Base-by-base conservation (phyloP, 305 asterid genomes). In the Salvia sclarea region DNA sequence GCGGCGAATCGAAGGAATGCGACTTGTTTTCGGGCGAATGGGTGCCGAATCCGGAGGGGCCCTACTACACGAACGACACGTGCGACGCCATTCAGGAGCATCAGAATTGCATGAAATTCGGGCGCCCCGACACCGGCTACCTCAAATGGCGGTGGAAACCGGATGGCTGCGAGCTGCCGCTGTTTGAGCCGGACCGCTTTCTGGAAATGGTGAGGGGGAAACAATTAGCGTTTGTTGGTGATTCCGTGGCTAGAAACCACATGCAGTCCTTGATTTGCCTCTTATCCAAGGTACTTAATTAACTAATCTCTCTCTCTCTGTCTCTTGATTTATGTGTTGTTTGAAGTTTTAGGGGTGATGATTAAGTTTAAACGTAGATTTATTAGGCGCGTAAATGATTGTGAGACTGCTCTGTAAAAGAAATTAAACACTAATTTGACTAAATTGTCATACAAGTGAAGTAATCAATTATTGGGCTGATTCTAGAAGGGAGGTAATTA, bases 101-200 rank as follows among this genome's bases (percentile, higher is more conserved):
- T 68, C 96, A 85, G 59, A 90, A 90, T 54, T 90, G 97, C 78
- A 79, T 86, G 83, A 88, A 81, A 43, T 88, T 70, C 61, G 97
- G 92, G 1, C 73, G 89, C 76, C 95, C 96, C 21, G 95, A 88
- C 48, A 18, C 64, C 0, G 97, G 66, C 16, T 90, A 60, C 81
- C 13, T 88, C 81, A 88, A 85, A 20, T 90, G 96, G 96, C 79
- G 85, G 72, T 88, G 97, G 97, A 85, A 85, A 70, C 96, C 97
- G 11, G 92, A 90, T 21, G 85, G 52, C 0, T 90, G 97, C 45
- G 95, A 88, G 52, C 66, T 90, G 59, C 91, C 96, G 2, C 9
- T 85, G 2, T 83, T 91, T 56, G 86, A 88, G 5, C 91, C 97
- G 3, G 1, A 0, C 14, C 69, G 62, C 64, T 91, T 88, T 30